Evolutionary conservation across 1,284 basidiomycete species (phyloP), one percentile per base, ranked within the genome.

Genomic region (Nidula niveotomentosa): DNA sequence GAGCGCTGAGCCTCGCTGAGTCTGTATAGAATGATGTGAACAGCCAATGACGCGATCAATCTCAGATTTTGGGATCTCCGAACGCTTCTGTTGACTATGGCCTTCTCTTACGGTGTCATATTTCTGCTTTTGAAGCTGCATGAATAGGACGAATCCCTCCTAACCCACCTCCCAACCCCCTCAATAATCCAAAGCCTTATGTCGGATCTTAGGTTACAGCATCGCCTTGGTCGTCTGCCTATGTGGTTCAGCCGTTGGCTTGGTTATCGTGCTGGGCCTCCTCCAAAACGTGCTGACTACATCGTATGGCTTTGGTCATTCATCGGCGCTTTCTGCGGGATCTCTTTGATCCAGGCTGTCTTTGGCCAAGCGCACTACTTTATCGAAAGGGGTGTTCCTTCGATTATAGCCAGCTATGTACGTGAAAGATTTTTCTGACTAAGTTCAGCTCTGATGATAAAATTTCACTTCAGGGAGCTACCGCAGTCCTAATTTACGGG

Each of bases 401-500:
- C 78, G 17, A 78, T 82, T 49, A 67, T 83, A 6, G 76, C 78
- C 9, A 80, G 78, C 54, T 81, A 79, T 63, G 77, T 79, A 23
- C 4, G 23, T 23, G 23, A 23, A 53, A 56, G 76, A 73, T 13
- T 34, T 51, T 37, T 9, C 17, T 47, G 10, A 23, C 18, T 37
- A 7, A 8, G 13, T 48, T 35, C 15, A 10, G 13, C 9, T 47
- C 43, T 30, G 10, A 47, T 49, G 13, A 33, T 35, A 33, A 12
- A 49, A 33, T 51, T 18, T 37, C 18, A 13, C 10, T 23, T 39
- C 63, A 84, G 80, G 85, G 84, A 17, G 85, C 85, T 12, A 79
- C 79, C 4, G 84, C 83, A 8, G 81, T 86, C 2, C 71, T 89
- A 30, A 71, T 80, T 17, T 88, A 82, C 57, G 83, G 80, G 10